Evolutionary conservation across 768 basidiomycete genomes (phyloP).

Genomic region (Sporobolomyces phaffii): DNA sequence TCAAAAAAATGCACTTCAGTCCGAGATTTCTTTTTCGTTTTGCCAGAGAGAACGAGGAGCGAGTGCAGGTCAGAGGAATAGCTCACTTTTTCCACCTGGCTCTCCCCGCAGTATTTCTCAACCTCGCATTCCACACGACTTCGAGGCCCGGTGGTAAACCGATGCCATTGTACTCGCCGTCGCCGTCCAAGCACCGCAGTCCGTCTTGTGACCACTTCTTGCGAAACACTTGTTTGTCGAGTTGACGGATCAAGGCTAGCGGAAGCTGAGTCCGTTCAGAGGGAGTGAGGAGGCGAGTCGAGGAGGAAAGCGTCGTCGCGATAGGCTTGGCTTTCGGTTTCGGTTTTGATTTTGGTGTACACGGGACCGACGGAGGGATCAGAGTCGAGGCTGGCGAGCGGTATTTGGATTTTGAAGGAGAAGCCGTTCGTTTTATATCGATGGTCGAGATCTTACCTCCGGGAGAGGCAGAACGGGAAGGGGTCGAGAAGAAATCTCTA

Average conservation of each 20-base stretch:
- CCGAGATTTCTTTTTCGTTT: too few species aligned
- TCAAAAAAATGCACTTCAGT: too few species aligned
- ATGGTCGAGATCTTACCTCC: too few species aligned
- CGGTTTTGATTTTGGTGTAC: not conserved
- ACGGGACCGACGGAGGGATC: too few species aligned
- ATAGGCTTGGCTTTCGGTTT: not conserved
- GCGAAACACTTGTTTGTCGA: constrained; percentile 35
- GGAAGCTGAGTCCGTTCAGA: constrained; percentile 17
- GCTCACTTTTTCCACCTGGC: constrained; percentile 44
- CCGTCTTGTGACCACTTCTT: constrained; percentile 8
- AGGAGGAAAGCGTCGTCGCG: not conserved
- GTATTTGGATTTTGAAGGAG: not conserved
- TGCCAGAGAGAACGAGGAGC: too few species aligned
- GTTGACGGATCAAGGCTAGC: constrained; percentile 17
- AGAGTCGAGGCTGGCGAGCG: too few species aligned
- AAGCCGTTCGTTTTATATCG: not conserved
- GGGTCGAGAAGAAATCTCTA: not conserved
- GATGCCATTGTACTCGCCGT: not conserved
- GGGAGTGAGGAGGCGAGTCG: constrained; percentile 5
- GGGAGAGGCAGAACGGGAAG: too few species aligned
- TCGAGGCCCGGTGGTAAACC: constrained; percentile 41
- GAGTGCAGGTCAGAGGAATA: not conserved
- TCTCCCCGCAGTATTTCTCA: constrained; percentile 49
- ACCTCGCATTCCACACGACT: constrained; percentile 46
- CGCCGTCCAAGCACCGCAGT: not conserved